A percentile compares a stretch with the other conserved stretches of the same genome.
Evolutionary conservation across 1,284 basidiomycete genomes (phyloP).

Genomic region (Uromyces viciae-fabae): DNA sequence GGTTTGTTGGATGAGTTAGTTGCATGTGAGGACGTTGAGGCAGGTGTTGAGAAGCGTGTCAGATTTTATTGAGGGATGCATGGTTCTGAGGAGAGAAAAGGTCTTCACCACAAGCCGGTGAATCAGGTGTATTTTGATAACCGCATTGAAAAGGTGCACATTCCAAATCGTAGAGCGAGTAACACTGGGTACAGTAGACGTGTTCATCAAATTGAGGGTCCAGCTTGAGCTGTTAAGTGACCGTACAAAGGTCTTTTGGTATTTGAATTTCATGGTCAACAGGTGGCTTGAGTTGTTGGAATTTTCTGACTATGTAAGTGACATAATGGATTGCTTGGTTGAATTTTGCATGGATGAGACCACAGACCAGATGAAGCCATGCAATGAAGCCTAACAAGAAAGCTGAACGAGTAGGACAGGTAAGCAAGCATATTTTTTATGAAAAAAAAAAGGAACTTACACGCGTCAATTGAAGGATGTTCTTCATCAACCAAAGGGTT

Average conservation of each 20-base stretch:
- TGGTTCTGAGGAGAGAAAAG: not conserved
- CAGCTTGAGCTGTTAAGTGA: not conserved
- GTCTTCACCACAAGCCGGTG: not conserved
- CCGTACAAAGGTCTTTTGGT: not conserved
- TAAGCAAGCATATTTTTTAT: not conserved
- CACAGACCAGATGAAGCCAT: conserved; percentile 27
- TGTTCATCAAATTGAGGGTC: not conserved
- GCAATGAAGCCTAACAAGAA: not conserved
- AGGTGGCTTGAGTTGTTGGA: not conserved
- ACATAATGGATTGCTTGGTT: not conserved
- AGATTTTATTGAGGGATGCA: not conserved
- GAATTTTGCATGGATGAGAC: conserved; percentile 14
- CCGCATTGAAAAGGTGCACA: not conserved
- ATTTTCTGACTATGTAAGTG: not conserved
- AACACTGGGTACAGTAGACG: not conserved
- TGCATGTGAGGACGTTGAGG: not conserved
- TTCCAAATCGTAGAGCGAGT: not conserved
- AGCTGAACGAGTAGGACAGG: not conserved
- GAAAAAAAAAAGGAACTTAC: not conserved
- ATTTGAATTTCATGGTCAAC: not conserved
- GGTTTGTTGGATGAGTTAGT: not conserved
- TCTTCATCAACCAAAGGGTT: not conserved
- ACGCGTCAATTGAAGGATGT: not conserved
- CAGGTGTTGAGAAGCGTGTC: not conserved
- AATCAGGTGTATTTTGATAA: not conserved